Percentiles rank a stretch among this genome's conserved stretches.
These are phyloP conservation scores for Nepenthes mirabilis DNA, from an alignment of 148 eudicot species.

Conservation along the genomic window DNA sequence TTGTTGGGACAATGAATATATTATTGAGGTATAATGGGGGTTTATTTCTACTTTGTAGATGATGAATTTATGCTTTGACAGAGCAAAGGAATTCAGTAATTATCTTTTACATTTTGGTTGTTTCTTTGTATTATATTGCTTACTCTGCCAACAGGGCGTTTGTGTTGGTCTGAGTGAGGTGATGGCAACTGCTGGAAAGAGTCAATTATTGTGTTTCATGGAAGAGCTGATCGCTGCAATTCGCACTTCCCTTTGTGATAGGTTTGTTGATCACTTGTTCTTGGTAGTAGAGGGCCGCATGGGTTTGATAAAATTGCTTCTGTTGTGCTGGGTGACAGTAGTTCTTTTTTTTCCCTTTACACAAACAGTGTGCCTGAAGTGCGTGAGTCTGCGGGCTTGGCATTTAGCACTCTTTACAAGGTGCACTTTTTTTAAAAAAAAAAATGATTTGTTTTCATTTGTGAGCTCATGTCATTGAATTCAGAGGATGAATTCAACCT, in stretches of 20 bases:
- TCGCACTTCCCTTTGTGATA: slow-evolving; percentile 97
- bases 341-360: slow-evolving; percentile 4
- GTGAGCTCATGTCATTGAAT: background rate
- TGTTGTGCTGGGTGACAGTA: background rate
- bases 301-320: background rate
- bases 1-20: too few relatives aligned
- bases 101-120: too few relatives aligned
- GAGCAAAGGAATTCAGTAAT: too few relatives aligned
- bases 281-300: slow-evolving; percentile 3
- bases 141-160: slow-evolving; percentile 51
- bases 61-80: too few relatives aligned
- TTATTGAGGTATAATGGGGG: too few relatives aligned
- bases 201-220: slow-evolving; percentile 80
- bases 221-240: slow-evolving; percentile 91
- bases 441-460: slow-evolving; percentile 3
- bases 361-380: slow-evolving; percentile 62
- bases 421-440: slow-evolving; percentile 15
- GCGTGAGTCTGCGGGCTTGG: slow-evolving; percentile 90
- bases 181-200: slow-evolving; percentile 94
- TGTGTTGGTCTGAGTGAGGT: slow-evolving; percentile 98
- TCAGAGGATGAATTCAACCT: slow-evolving; percentile 1
- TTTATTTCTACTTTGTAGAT: too few relatives aligned
- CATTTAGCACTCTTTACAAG: slow-evolving; percentile 97
- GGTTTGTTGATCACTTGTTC: slow-evolving; percentile 29
- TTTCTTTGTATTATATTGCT: too few relatives aligned